These are phyloP conservation scores for Picea sitchensis DNA, from an alignment of 75 land plant genomes.

Conservation along the genomic window DNA sequence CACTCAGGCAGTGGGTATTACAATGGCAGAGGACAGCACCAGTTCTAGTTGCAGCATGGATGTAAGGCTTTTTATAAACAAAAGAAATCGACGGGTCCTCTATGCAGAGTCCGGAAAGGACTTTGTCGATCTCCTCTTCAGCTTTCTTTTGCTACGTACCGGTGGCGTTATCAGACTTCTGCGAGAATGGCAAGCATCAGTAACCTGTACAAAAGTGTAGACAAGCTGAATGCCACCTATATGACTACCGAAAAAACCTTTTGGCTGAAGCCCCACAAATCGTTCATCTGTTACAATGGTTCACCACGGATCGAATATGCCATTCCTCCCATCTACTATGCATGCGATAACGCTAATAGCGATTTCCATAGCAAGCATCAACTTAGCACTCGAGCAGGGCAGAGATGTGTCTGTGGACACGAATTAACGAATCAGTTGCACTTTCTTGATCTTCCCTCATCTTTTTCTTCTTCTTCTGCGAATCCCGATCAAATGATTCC, in stretches of 20 bases:
- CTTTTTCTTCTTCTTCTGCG: neutral
- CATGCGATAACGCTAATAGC: neutral
- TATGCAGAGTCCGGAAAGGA: constrained; percentile 1
- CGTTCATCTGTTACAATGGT: neutral
- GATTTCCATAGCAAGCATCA: neutral
- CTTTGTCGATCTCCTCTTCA: neutral
- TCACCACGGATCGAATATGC: neutral
- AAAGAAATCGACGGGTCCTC: neutral
- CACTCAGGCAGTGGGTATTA: too few relatives aligned
- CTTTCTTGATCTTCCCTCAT: neutral
- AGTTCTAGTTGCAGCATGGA: too few relatives aligned
- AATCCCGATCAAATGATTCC: too few relatives aligned
- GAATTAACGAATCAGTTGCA: neutral
- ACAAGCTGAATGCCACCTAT: neutral
- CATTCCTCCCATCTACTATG: constrained; percentile 1
- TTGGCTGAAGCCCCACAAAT: neutral
- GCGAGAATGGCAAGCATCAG: neutral
- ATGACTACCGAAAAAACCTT: neutral
- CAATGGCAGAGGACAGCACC: too few relatives aligned
- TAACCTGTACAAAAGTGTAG: neutral
- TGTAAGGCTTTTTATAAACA: too few relatives aligned
- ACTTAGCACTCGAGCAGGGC: neutral
- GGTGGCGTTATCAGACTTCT: neutral
- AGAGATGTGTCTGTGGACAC: neutral
- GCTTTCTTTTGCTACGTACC: neutral